A percentile compares a stretch with the other conserved stretches of the same genome.
Evolutionary conservation across 2,329 filamentous ascomycete genomes (phyloP).

Genomic region (Arthrocladium fulminans): DNA sequence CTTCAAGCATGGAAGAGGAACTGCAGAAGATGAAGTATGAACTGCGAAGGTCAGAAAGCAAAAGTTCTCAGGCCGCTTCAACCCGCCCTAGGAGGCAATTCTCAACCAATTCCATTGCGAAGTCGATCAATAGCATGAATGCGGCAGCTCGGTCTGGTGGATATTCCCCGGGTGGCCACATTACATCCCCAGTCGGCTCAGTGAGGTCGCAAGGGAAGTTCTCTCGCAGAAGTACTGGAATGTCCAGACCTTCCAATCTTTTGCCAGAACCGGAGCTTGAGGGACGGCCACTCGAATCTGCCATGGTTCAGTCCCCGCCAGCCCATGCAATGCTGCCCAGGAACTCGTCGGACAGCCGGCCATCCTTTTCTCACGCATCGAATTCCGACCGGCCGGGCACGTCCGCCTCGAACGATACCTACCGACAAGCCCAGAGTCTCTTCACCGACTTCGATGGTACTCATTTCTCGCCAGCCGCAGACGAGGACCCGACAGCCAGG

Average conservation of each 20-base stretch:
- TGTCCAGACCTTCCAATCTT: slow-evolving; percentile 30
- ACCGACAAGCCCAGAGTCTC: slow-evolving; percentile 33
- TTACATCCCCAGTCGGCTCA: slow-evolving; percentile 36
- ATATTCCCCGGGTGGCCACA: slow-evolving; percentile 32
- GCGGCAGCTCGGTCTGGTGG: slow-evolving; percentile 31
- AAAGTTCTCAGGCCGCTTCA: slow-evolving; percentile 13
- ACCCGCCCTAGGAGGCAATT: slow-evolving; percentile 23
- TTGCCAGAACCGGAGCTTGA: slow-evolving; percentile 34
- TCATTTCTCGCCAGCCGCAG: slow-evolving; percentile 29
- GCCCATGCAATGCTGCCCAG: slow-evolving; percentile 16
- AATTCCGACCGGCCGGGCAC: slow-evolving; percentile 27
- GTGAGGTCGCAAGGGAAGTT: slow-evolving; percentile 29
- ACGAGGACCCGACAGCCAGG: slow-evolving; percentile 21
- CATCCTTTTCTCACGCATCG: slow-evolving; percentile 7
- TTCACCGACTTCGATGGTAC: slow-evolving; percentile 45
- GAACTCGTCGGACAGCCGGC: slow-evolving; percentile 1
- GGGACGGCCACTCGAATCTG: slow-evolving; percentile 23
- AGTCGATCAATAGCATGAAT: slow-evolving; percentile 32
- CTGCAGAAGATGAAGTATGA: slow-evolving; percentile 39
- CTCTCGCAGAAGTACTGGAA: slow-evolving; percentile 29
- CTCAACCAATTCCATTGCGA: slow-evolving; percentile 34
- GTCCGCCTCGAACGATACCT: slow-evolving; percentile 38
- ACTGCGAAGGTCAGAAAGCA: slow-evolving; percentile 29
- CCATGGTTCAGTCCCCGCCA: slow-evolving; percentile 14
- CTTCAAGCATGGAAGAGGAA: slow-evolving; percentile 38